These are phyloP conservation scores for Citropsis articulata DNA, from an alignment of 345 rosid species.

Conservation along the genomic window DNA sequence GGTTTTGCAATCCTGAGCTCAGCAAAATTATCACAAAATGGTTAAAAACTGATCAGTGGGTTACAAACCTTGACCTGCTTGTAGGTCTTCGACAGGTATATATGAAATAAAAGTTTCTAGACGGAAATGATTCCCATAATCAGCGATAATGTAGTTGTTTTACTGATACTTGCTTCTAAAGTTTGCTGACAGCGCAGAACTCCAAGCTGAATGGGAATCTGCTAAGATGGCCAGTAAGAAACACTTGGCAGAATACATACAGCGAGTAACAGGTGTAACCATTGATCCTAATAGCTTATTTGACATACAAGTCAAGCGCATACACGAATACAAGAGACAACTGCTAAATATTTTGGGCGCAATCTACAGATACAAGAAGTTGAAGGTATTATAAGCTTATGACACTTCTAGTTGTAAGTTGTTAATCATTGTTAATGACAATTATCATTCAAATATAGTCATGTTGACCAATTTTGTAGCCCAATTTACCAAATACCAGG, in stretches of 20 bases:
- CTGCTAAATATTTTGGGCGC: slow-evolving; percentile 87
- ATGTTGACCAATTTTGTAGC: background rate
- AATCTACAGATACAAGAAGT: slow-evolving; percentile 80
- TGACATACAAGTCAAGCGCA: slow-evolving; percentile 98
- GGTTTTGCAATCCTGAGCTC: slow-evolving; percentile 95
- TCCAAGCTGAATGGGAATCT: slow-evolving; percentile 89
- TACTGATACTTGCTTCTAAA: slow-evolving; percentile 37
- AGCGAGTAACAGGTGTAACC: slow-evolving; percentile 71
- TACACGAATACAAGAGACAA: slow-evolving; percentile 98
- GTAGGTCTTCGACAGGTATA: slow-evolving; percentile 77
- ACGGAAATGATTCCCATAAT: background rate
- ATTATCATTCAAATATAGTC: background rate
- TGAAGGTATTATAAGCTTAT: slow-evolving; percentile 59
- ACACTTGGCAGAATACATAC: slow-evolving; percentile 70
- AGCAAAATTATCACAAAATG: slow-evolving; percentile 87
- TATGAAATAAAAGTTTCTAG: slow-evolving; percentile 10
- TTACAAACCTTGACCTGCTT: slow-evolving; percentile 81
- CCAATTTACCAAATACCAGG: background rate
- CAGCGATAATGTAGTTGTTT: slow-evolving; percentile 6
- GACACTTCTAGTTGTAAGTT: background rate
- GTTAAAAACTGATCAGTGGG: slow-evolving; percentile 89
- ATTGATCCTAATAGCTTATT: slow-evolving; percentile 80
- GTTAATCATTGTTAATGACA: background rate
- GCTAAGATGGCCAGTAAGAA: slow-evolving; percentile 89
- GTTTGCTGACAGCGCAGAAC: slow-evolving; percentile 72